Conservation (phyloP, 768 basidiomycete genomes). For the Amanita rubescens region DNA sequence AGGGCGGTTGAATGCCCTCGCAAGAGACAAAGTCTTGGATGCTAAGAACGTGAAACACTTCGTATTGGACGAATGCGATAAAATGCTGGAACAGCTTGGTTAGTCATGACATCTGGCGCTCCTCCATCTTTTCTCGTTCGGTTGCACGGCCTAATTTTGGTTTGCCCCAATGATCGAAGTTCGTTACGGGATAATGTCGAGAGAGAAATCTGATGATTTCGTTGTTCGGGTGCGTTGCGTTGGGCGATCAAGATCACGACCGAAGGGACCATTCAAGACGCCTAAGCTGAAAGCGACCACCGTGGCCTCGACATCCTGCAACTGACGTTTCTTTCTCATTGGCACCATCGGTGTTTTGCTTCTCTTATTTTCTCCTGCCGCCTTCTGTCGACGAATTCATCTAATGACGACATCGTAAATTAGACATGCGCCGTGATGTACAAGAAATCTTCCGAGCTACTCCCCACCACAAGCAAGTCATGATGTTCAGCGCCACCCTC, state of each 20-base stretch:
- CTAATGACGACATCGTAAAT: constrained; percentile 65
- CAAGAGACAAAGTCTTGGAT: constrained; percentile 91
- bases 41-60: constrained; percentile 98
- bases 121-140: constrained; percentile 9
- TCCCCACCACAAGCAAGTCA: constrained; percentile 99
- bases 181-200: constrained; percentile 5
- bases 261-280: constrained; percentile 27
- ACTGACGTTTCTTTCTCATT: constrained; percentile 5
- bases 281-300: constrained; percentile 27
- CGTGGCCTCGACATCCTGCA: constrained; percentile 22
- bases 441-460: constrained; percentile 99
- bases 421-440: constrained; percentile 99
- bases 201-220: constrained; percentile 16
- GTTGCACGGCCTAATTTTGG: constrained; percentile 31
- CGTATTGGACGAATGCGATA: constrained; percentile 99
- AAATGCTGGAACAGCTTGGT: constrained; percentile 99
- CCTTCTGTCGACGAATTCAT: constrained; percentile 44
- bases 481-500: constrained; percentile 99
- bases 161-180: constrained; percentile 23
- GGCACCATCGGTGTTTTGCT: constrained; percentile 12
- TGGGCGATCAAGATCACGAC: constrained; percentile 7
- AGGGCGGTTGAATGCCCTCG: constrained; percentile 92
- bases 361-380: constrained; percentile 40
- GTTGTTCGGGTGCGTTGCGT: constrained; percentile 26
- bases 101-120: constrained; percentile 65